Evolutionary conservation across 352 stramenopile genomes (phyloP), one percentile per base, ranked within the genome.

Genomic region (Phytophthora vignae): DNA sequence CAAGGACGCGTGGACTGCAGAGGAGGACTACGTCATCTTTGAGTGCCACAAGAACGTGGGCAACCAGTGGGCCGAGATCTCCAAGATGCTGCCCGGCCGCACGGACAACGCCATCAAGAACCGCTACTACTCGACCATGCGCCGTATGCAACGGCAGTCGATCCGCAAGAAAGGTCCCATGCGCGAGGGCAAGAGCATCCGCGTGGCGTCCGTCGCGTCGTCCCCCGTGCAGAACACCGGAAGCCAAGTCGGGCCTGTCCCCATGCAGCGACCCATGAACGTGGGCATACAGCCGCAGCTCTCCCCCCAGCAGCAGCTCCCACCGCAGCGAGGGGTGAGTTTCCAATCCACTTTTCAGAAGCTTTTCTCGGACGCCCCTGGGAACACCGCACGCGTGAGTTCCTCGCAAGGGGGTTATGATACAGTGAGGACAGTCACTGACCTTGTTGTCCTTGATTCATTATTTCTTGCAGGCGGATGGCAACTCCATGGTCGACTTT

Each of bases 41-140:
- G 85, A 96, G 60, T 95, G 88, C 66, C 92, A 98, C 71, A 95
- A 96, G 78, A 96, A 96, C 44, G 83, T 97, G 33, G 93, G 93
- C 36, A 98, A 98, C 73, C 90, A 97, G 58, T 98, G 93, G 93
- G 91, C 91, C 1, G 90, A 97, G 74, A 98, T 98, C 63, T 93
- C 91, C 50, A 95, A 96, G 68, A 96, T 96, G 84, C 82, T 98
- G 1, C 91, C 91, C 3, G 91, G 91, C 21, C 88, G 88, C 49
- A 97, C 92, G 27, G 91, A 98, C 71, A 98, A 98, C 71, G 90
- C 89, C 29, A 97, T 98, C 71, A 98, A 98, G 77, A 97, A 97
- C 64, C 83, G 90, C 40, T 97, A 95, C 72, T 97, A 98, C 74
- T 97, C 90, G 64, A 97, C 88, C n/a, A 96, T 96, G 88, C 77